Evolutionary conservation across 2,329 filamentous ascomycete species (phyloP), one percentile per base, ranked within the genome.

Genomic region (Clarireedia homoeocarpa): DNA sequence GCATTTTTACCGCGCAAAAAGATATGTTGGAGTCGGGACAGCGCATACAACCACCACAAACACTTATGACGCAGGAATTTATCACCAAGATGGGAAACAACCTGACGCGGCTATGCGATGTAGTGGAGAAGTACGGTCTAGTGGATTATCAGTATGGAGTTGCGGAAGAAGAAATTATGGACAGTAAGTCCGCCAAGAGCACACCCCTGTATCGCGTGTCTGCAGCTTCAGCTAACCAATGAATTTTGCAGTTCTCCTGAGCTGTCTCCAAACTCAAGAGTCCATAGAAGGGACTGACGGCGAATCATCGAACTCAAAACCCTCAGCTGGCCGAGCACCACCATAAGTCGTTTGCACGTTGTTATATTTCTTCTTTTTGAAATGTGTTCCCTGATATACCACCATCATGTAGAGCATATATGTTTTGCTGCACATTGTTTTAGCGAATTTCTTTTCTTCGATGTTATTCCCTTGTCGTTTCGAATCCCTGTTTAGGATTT

Each of bases 101-200:
- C 65, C 73, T 99, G 30, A 80, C 95, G 55, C 81, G 84, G 51
- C 77, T 96, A 51, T 95, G 91, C 69, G 91, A 97, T 69, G 82
- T 82, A 51, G 81, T 97, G 60, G 92, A 97, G 71, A 85, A 87
- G 63, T 86, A 95, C 68, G 94, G 94, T n/a, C 75, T 99, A 48
- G 90, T 99, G 10, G 94, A 99, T 73, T 99, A 97, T 70, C 88
- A 97, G 67, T 95, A 96, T 74, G 94, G 94, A 7, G 89, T 97
- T 26, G 95, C 90, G 82, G 94, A 97, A 72, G 91, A 97, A 69
- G 84, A 89, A 67, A 96, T 97, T 64, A 82, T 94, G 10, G 38
- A 55, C 38, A 50, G 53, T 55, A 50, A 50, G 53, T 55, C 15
- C 12, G 49, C 39, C 6, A 55, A 27, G 36, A 20, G 23, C 14